Evolutionary conservation across 129 eudicot genomes (phyloP).

Genomic region (Apium graveolens): DNA sequence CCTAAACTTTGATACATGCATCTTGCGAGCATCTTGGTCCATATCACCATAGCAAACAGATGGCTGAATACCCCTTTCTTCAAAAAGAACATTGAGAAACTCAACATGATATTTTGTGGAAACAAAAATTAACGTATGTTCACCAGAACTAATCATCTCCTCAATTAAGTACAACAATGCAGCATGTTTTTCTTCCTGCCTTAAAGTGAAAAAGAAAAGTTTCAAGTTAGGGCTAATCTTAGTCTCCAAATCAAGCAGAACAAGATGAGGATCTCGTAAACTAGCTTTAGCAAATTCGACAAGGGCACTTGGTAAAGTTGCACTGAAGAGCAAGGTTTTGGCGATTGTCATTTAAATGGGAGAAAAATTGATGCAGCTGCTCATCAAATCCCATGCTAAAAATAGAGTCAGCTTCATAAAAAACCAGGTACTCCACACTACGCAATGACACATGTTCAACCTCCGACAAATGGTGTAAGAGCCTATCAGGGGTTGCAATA

Average conservation of each 20-base stretch:
- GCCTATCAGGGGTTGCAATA: slow-evolving; percentile 97
- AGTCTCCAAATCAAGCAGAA: slow-evolving; percentile 85
- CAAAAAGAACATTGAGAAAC: slow-evolving; percentile 49
- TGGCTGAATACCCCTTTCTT: slow-evolving; percentile 70
- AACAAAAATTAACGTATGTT: slow-evolving; percentile 73
- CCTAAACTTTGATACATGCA: slow-evolving; percentile 56
- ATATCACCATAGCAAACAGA: slow-evolving; percentile 92
- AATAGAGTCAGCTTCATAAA: slow-evolving; percentile 92
- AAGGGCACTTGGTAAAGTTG: slow-evolving; percentile 85
- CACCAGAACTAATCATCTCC: slow-evolving; percentile 53
- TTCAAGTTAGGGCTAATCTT: slow-evolving; percentile 85
- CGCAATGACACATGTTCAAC: slow-evolving; percentile 90
- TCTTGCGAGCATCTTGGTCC: slow-evolving; percentile 95
- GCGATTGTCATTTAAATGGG: slow-evolving; percentile 55
- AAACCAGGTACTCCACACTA: slow-evolving; percentile 80
- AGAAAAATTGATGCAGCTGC: slow-evolving; percentile 68
- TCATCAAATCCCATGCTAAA: slow-evolving; percentile 96
- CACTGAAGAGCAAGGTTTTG: slow-evolving; percentile 93
- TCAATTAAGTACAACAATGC: slow-evolving; percentile 75
- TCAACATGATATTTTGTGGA: slow-evolving; percentile 89
- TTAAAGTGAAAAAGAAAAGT: slow-evolving; percentile 69
- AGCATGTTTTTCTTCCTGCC: slow-evolving; percentile 81
- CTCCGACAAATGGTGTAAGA: slow-evolving; percentile 88
- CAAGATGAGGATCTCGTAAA: slow-evolving; percentile 82
- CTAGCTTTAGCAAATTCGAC: slow-evolving; percentile 97